Evolutionary conservation across 202 grass and related monocot species (phyloP).

Genomic region (Cymbopogon flexuosus): DNA sequence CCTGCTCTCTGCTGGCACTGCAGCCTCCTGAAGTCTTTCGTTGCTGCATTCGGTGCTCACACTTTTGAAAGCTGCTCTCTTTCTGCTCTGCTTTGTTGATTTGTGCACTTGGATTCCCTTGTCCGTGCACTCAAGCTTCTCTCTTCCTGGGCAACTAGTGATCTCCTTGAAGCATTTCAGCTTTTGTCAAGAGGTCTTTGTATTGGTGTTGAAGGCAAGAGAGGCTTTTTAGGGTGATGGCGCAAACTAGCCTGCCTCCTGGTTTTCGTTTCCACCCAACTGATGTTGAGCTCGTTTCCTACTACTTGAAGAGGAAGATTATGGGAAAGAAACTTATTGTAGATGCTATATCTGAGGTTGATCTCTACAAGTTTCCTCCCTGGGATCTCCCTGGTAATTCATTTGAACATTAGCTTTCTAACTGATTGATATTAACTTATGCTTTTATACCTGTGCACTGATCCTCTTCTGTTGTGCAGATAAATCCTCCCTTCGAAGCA

Average conservation of each 20-base stretch:
- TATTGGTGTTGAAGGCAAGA: constrained; percentile 24
- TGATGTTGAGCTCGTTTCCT: constrained; percentile 77
- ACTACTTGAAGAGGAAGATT: constrained; percentile 91
- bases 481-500: constrained; percentile 62
- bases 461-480: constrained; percentile 42
- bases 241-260: constrained; percentile 55
- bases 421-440: neutral
- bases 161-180: constrained; percentile 28
- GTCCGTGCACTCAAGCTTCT: constrained; percentile 9
- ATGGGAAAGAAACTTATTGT: constrained; percentile 61
- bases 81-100: neutral
- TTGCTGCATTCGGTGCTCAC: constrained; percentile 12
- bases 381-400: constrained; percentile 91
- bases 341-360: constrained; percentile 66
- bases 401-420: neutral
- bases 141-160: neutral
- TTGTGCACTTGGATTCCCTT: neutral
- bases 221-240: constrained; percentile 34
- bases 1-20: neutral
- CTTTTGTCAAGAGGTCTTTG: constrained; percentile 13
- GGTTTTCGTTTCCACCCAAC: constrained; percentile 93
- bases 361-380: constrained; percentile 83
- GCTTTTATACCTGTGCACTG: neutral
- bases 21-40: constrained; percentile 29
- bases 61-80: neutral